Evolutionary conservation across 192 early-diverging fungal species (phyloP).

Genomic region (Entophlyctis helioformis): DNA sequence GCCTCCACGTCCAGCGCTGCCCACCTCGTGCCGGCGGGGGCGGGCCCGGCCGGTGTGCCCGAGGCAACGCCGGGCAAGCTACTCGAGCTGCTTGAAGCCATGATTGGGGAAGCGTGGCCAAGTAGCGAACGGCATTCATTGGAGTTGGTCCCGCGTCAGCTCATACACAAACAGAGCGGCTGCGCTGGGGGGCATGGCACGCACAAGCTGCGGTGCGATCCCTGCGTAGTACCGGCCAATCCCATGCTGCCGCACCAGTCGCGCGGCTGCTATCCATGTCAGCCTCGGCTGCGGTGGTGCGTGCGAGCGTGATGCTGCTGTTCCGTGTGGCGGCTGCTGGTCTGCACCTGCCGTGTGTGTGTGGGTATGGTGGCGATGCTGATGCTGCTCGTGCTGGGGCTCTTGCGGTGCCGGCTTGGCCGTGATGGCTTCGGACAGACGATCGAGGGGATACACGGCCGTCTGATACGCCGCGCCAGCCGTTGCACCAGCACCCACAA

Average conservation of each 20-base stretch:
- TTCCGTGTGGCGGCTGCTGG: not conserved
- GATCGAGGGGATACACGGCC: slow-evolving; percentile 31
- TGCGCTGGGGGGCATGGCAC: slow-evolving; percentile 37
- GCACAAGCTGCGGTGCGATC: slow-evolving; percentile 27
- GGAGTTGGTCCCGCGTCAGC: slow-evolving; percentile 23
- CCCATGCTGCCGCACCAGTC: slow-evolving; percentile 12
- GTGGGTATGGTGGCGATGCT: too few species aligned
- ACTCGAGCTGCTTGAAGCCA: too few species aligned
- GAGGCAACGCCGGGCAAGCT: too few species aligned
- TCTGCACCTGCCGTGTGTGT: too few species aligned
- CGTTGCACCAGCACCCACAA: slow-evolving; percentile 25
- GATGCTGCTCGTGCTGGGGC: too few species aligned
- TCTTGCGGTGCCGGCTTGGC: not conserved
- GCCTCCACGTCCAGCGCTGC: too few species aligned
- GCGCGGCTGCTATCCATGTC: slow-evolving; percentile 1
- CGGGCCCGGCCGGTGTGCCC: too few species aligned
- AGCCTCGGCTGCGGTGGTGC: not conserved
- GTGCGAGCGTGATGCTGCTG: not conserved
- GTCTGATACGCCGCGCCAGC: slow-evolving; percentile 34
- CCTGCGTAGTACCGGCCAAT: slow-evolving; percentile 27
- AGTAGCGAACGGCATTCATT: too few species aligned
- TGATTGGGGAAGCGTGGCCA: too few species aligned
- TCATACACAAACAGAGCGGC: slow-evolving; percentile 38
- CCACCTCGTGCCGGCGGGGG: too few species aligned
- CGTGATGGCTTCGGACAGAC: slow-evolving; percentile 7